Evolutionary conservation across 148 eudicot species (phyloP).

Genomic region (Vaccinium darrowii): DNA sequence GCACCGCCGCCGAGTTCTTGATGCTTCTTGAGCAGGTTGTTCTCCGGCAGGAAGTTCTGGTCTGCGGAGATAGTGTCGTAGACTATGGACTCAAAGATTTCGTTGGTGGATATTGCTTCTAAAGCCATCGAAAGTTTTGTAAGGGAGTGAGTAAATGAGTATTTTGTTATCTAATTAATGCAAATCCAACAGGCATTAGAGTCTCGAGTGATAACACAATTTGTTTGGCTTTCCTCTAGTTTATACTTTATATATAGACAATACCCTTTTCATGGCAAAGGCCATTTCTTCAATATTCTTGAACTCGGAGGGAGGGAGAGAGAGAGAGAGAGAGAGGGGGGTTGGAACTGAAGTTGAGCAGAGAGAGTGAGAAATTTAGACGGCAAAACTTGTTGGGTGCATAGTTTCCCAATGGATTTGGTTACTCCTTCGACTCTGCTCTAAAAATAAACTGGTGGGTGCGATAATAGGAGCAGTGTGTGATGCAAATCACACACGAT

Average conservation of each 20-base stretch:
- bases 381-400: no score
- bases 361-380: not conserved
- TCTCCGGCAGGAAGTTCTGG: slow-evolving; percentile 9
- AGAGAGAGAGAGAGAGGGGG: not conserved
- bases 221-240: not conserved
- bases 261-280: not conserved
- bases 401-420: no score
- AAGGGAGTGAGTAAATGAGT: not conserved
- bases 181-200: not conserved
- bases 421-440: no score
- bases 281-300: not conserved
- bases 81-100: slow-evolving; percentile 58
- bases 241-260: not conserved
- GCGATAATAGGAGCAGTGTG: no score
- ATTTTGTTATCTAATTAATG: not conserved
- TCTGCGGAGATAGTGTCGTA: slow-evolving; percentile 45
- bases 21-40: slow-evolving; percentile 19
- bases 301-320: not conserved
- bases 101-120: slow-evolving; percentile 69
- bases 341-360: not conserved
- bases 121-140: slow-evolving; percentile 40
- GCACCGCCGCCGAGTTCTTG: slow-evolving; percentile 15
- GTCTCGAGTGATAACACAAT: not conserved
- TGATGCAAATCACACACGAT: no score
- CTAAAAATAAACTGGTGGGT: no score